Evolutionary conservation across 345 rosid species (phyloP).

Genomic region (Acer yangbiense): DNA sequence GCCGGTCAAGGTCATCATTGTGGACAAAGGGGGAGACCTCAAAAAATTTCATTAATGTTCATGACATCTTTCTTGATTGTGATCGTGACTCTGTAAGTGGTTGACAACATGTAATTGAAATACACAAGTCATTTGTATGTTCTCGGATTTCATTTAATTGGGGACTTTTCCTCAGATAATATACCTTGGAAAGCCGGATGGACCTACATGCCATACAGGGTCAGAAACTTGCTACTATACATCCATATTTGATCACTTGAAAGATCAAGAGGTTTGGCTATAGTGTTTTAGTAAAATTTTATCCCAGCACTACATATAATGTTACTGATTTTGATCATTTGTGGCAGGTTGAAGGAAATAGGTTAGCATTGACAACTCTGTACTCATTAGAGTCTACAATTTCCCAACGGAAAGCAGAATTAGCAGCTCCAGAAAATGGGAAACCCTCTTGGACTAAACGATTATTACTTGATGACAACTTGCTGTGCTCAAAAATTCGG

Average conservation of each 20-base stretch:
- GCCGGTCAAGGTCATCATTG: conserved; percentile 79
- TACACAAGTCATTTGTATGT: background rate
- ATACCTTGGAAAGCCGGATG: conserved; percentile 89
- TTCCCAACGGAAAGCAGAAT: conserved; percentile 64
- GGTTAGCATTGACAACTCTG: conserved; percentile 61
- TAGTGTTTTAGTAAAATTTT: background rate
- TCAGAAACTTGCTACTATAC: conserved; percentile 86
- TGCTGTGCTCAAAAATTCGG: conserved; percentile 85
- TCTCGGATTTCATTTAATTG: conserved; percentile 6
- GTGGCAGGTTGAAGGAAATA: conserved; percentile 54
- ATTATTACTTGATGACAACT: conserved; percentile 44
- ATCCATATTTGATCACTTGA: conserved; percentile 46
- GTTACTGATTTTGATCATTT: background rate
- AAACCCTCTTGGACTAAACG: conserved; percentile 83
- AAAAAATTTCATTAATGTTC: conserved; percentile 77
- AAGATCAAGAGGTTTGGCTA: conserved; percentile 49
- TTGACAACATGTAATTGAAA: background rate
- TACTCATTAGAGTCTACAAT: conserved; percentile 72
- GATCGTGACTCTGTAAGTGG: conserved; percentile 81
- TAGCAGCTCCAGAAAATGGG: conserved; percentile 49
- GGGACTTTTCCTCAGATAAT: conserved; percentile 56
- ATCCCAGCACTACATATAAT: background rate
- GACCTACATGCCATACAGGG: conserved; percentile 96
- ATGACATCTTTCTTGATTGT: conserved; percentile 75
- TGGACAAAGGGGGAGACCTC: conserved; percentile 98